Evolutionary conservation across 164 flowering plant genomes (phyloP), one percentile per base, ranked within the genome.

Genomic region (Akebia trifoliata): DNA sequence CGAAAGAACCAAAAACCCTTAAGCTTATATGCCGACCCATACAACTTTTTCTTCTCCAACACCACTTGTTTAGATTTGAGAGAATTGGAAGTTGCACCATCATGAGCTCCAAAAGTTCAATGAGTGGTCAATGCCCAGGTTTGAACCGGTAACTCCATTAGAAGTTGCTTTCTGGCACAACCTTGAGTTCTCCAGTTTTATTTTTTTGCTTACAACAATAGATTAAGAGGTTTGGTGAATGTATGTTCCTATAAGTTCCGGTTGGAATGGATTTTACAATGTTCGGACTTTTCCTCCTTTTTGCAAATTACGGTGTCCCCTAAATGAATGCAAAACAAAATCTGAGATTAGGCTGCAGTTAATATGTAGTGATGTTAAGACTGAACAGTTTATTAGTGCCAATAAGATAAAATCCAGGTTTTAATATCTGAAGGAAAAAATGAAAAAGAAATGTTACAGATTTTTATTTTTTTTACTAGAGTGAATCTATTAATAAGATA

Each of bases 31-130:
- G 54, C 54, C 29, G 15, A 18, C 20, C 14, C 1, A 11, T 30
- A 28, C 24, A 30, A 28, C 15, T 12, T n/a, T 25, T 46, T 14
- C 15, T 47, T 30, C 26, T 47, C 50, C 17, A 47, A 5, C 18
- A n/a, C 50, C 30, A 46, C 2, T 12, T 24, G 6, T 9, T 14
- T 25, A 8, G 31, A 25, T 26, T 15, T 6, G 29, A 25, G 29
- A 25, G 50, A 45, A 26, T 46, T 22, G n/a, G 50, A 46, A 46
- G 17, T 24, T 46, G 50, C 31, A 46, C 30, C 22, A 24, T 21
- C 47, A 11, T 10, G 21, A 29, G 28, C 1, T 44, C 24, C 50
- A 8, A 4, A 24, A 22, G 29, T 21, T 46, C n/a, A 46, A 24
- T 46, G 29, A 5, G 11, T 9, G 30, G 17, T 46, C 25, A 2